phyloP scores from a whole-genome alignment of 768 basidiomycete genomes.

The Suillus subalutaceus region DNA sequence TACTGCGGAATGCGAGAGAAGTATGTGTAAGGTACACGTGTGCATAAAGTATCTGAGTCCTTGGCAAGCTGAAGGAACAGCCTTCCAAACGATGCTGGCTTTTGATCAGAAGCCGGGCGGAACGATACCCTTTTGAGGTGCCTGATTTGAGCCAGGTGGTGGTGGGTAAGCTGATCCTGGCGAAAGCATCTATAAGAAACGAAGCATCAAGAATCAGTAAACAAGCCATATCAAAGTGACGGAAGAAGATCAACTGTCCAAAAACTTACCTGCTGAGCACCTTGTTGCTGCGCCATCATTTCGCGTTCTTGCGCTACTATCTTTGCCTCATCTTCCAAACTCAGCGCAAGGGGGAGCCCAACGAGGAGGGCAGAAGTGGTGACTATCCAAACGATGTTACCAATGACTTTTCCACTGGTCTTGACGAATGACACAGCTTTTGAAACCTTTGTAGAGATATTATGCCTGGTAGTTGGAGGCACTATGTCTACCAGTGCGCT shows the following conservation, averaged over 20 bases:
- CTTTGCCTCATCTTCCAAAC: conserved; percentile 95
- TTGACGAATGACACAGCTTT: conserved; percentile 67
- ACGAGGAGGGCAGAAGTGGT: conserved; percentile 94
- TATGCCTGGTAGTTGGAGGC: conserved; percentile 85
- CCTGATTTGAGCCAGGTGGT: conserved; percentile 42
- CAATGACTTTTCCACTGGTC: conserved; percentile 69
- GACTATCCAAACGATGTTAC: conserved; percentile 92
- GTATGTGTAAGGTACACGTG: conserved; percentile 19
- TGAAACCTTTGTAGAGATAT: conserved; percentile 62
- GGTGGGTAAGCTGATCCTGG: conserved; percentile 58
- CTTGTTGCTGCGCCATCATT: conserved; percentile 90
- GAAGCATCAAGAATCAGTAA: conserved; percentile 16
- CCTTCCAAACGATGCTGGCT: conserved; percentile 6
- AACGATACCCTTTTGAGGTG: conserved; percentile 58
- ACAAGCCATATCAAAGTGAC: conserved; percentile 5
- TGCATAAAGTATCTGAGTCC: conserved; percentile 13
- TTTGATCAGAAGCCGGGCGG: conserved; percentile 79
- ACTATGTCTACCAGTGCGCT: conserved; percentile 95
- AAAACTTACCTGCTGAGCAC: conserved; percentile 78
- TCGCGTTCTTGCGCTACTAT: conserved; percentile 94
- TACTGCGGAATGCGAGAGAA: conserved; percentile 20
- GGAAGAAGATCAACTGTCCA: conserved; percentile 8
- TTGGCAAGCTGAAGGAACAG: conserved; percentile 7
- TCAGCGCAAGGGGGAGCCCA: conserved; percentile 89
- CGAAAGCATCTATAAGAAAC: conserved; percentile 65